Evolutionary conservation across 345 rosid species (phyloP).

Genomic region (Hibiscus syriacus): DNA sequence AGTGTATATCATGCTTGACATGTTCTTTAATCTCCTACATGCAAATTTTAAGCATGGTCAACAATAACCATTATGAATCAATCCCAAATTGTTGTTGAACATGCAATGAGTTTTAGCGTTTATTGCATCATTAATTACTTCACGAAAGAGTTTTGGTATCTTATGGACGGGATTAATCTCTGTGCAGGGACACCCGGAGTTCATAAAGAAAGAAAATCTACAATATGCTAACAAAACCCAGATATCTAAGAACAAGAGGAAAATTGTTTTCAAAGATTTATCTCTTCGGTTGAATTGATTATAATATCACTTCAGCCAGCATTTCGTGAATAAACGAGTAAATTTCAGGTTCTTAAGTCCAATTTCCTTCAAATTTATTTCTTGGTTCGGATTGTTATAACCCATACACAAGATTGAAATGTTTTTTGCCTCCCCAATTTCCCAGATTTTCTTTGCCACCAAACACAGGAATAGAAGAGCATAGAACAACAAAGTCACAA

Average conservation of each 20-base stretch:
- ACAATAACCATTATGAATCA: neutral
- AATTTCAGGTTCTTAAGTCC: neutral
- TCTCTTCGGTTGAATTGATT: no score
- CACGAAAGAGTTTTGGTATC: no score
- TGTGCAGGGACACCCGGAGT: no score
- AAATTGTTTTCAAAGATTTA: no score
- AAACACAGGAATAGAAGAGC: no score
- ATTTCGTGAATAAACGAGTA: neutral
- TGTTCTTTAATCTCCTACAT: neutral
- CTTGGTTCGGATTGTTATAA: neutral
- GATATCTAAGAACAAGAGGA: neutral
- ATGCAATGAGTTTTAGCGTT: no score
- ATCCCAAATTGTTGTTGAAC: neutral
- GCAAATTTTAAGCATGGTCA: neutral
- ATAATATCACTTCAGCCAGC: neutral
- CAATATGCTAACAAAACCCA: conserved; percentile 8
- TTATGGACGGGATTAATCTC: no score
- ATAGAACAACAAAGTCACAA: no score
- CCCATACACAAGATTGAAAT: neutral
- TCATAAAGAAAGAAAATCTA: neutral
- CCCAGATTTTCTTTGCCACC: no score
- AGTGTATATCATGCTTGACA: conserved; percentile 37
- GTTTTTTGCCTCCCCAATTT: conserved; percentile 38
- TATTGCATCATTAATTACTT: no score
- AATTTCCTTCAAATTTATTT: neutral